phyloP scores from a whole-genome alignment of 2,329 filamentous ascomycete species.

The Westerdykella aurantiaca region DNA sequence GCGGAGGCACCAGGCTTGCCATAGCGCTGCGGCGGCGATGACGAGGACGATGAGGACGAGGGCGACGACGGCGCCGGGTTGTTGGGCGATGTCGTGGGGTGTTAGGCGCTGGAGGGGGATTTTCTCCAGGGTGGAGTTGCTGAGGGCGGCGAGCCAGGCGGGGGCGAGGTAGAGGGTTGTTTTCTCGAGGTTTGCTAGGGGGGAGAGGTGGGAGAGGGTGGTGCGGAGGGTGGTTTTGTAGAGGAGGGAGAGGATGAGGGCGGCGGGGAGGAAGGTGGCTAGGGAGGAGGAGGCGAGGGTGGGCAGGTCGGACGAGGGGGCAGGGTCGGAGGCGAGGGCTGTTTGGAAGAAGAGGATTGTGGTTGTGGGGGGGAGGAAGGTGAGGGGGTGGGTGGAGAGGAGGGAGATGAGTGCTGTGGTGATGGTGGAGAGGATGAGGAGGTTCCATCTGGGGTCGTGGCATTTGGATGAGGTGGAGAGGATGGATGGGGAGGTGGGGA shows the following conservation, averaged over 20 bases:
- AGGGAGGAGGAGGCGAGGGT: conserved; percentile 28
- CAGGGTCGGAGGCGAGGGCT: conserved; percentile 34
- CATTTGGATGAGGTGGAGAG: conserved; percentile 17
- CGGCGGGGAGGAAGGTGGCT: conserved; percentile 31
- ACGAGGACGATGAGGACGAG: conserved; percentile 29
- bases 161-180: conserved; percentile 33
- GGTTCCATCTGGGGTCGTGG: conserved; percentile 30
- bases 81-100: conserved; percentile 32
- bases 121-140: conserved; percentile 29
- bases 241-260: conserved; percentile 25
- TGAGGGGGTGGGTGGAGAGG: conserved; percentile 23
- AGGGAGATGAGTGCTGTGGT: conserved; percentile 28
- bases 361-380: conserved; percentile 28
- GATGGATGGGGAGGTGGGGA: conserved; percentile 15
- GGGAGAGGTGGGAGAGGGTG: conserved; percentile 20
- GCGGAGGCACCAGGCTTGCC: conserved; percentile 32
- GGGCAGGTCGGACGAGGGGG: conserved; percentile 24
- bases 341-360: conserved; percentile 32
- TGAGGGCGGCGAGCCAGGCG: conserved; percentile 32
- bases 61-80: conserved; percentile 34
- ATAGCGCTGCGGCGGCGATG: conserved; percentile 21
- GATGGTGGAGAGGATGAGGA: conserved; percentile 28
- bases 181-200: conserved; percentile 30
- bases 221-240: conserved; percentile 25
- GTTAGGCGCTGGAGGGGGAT: conserved; percentile 35